phyloP scores from a whole-genome alignment of 495 filamentous ascomycete species.

The Neurospora sublineolata region DNA sequence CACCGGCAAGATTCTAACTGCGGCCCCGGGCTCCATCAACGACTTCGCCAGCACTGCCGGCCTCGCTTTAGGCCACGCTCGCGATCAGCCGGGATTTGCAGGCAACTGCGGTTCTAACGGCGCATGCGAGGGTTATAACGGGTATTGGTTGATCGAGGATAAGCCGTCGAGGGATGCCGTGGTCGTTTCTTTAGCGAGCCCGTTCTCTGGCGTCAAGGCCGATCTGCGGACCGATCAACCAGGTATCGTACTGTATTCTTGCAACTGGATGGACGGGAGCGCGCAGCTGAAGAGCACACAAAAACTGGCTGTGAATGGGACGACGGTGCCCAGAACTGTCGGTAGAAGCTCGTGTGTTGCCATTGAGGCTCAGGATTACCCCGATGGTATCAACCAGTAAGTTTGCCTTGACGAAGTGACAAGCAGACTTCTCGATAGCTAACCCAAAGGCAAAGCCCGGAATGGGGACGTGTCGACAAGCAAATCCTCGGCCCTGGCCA shows the following conservation, averaged over 20 bases:
- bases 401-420: slow-evolving; percentile 8
- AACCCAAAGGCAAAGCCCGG: slow-evolving; percentile 31
- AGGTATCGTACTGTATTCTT: slow-evolving; percentile 61
- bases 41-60: slow-evolving; percentile 54
- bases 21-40: slow-evolving; percentile 47
- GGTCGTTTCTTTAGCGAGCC: slow-evolving; percentile 45
- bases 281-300: slow-evolving; percentile 48
- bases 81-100: slow-evolving; percentile 40
- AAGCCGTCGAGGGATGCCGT: slow-evolving; percentile 42
- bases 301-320: slow-evolving; percentile 38
- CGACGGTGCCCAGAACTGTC: slow-evolving; percentile 26
- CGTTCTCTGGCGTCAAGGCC: slow-evolving; percentile 53
- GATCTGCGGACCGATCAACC: slow-evolving; percentile 61
- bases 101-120: slow-evolving; percentile 53
- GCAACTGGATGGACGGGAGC: slow-evolving; percentile 58
- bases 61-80: slow-evolving; percentile 56
- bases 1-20: slow-evolving; percentile 54
- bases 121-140: slow-evolving; percentile 70
- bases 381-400: slow-evolving; percentile 66
- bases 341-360: slow-evolving; percentile 48
- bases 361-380: slow-evolving; percentile 57
- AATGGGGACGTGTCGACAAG: slow-evolving; percentile 52
- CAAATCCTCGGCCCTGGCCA: slow-evolving; percentile 48
- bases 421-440: slow-evolving; percentile 7
- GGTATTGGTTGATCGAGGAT: slow-evolving; percentile 60